Evolutionary conservation across 352 stramenopile species (phyloP), one percentile per base, ranked within the genome.

Genomic region (Pythium dissotocum): DNA sequence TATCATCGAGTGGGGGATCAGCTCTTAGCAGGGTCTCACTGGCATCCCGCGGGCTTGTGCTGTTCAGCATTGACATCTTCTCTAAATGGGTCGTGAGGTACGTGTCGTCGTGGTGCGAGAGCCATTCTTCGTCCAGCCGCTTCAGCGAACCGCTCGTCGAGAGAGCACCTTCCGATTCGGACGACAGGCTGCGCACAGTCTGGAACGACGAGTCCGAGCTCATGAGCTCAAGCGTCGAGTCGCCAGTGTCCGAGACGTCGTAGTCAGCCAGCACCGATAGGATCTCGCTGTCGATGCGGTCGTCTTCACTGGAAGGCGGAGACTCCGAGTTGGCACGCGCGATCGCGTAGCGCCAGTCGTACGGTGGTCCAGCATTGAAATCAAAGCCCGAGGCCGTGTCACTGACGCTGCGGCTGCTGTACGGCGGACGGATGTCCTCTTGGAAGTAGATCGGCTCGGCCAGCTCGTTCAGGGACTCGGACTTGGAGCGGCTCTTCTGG

Each of bases 271-370:
- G 70, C 3, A 91, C 78, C 6, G 83, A 91, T 21, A 91, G 70
- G 67, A 91, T 91, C 52, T 91, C 83, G 30, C 80, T 90, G 69
- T 92, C 83, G 49, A 92, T 92, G 1, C 82, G 80, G 1, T 90
- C 78, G 1, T 92, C 82, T 12, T 82, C 73, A 49, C 81, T 92
- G 5, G 79, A 83, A 4, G 73, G 40, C 3, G 80, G 76, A 14
- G 69, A 75, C 30, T 63, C 65, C 6, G 65, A 66, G 40, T 61
- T 52, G n/a, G 65, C 42, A 48, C 69, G 52, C 65, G 69, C 38
- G 59, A 70, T 33, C 28, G 65, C 63, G 56, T 73, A 24, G 46
- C 58, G 52, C 65, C 65, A 73, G 53, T 71, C 63, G 57, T 63
- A 79, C 57, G 49, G 60, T 30, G 33, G 44, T 30, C 24, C 13